These are phyloP conservation scores for Fusarium circinatum DNA, from an alignment of 2,329 filamentous ascomycete genomes.

Conservation along the genomic window DNA sequence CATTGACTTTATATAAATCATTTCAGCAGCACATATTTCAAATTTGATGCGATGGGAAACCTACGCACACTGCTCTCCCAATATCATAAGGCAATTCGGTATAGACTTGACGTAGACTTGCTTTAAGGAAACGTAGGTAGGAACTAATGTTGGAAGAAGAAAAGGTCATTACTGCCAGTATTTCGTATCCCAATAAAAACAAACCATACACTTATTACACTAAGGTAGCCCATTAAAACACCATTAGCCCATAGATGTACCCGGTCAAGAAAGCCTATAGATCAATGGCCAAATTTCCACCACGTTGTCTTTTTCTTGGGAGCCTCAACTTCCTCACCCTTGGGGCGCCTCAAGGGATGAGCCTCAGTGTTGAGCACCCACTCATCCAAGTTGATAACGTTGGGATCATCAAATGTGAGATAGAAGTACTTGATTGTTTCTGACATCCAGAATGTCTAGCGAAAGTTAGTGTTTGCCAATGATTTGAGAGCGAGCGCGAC, in stretches of 20 bases:
- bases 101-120: neutral
- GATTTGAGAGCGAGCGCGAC: conserved; percentile 25
- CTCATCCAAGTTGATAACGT: conserved; percentile 73
- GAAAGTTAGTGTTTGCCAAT: conserved; percentile 20
- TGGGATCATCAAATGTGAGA: conserved; percentile 73
- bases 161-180: neutral
- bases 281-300: conserved; percentile 26
- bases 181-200: conserved; percentile 5
- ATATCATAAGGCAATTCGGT: neutral
- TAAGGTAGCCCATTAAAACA: conserved; percentile 10
- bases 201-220: neutral
- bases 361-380: conserved; percentile 73
- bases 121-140: neutral
- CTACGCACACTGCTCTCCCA: neutral
- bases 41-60: neutral
- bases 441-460: conserved; percentile 74
- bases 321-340: conserved; percentile 19
- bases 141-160: neutral
- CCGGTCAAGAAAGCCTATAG: neutral
- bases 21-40: neutral
- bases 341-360: conserved; percentile 57
- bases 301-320: conserved; percentile 24
- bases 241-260: neutral
- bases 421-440: conserved; percentile 86
- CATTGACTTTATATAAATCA: neutral